A percentile compares a stretch with the other conserved stretches of the same genome.
These are phyloP conservation scores for Phytophthora pseudosyringae DNA, from an alignment of 352 stramenopile genomes.

Conservation along the genomic window DNA sequence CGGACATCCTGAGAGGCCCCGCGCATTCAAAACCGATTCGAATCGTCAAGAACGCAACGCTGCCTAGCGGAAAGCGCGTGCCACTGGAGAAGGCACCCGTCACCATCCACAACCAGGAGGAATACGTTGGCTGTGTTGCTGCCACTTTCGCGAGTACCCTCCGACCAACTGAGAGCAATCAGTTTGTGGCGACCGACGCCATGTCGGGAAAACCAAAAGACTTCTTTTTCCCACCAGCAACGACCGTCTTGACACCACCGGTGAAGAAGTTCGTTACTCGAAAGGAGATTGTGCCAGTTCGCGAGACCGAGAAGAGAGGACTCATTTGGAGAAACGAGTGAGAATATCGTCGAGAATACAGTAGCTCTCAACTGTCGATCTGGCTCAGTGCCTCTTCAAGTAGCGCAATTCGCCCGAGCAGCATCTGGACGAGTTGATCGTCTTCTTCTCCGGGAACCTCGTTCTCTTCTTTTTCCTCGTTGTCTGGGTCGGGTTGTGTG, in stretches of 20 bases:
- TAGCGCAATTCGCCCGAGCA: slow-evolving; percentile 47
- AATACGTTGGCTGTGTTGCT: slow-evolving; percentile 59
- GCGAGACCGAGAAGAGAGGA: slow-evolving; percentile 43
- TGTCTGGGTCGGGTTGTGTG: slow-evolving; percentile 6
- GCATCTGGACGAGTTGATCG: slow-evolving; percentile 52
- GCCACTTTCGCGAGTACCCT: slow-evolving; percentile 61
- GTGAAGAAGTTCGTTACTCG: slow-evolving; percentile 70
- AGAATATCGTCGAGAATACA: slow-evolving; percentile 10
- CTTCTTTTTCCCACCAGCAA: slow-evolving; percentile 69
- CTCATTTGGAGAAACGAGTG: slow-evolving; percentile 64
- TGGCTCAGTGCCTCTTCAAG: slow-evolving; percentile 51
- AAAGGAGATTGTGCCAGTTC: slow-evolving; percentile 50
- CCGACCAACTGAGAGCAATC: slow-evolving; percentile 38
- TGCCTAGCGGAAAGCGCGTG: slow-evolving; percentile 80
- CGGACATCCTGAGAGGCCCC: slow-evolving; percentile 69
- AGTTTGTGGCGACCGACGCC: slow-evolving; percentile 47
- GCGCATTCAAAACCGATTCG: slow-evolving; percentile 69
- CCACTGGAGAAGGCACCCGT: slow-evolving; percentile 63
- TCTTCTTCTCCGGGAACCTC: slow-evolving; percentile 26
- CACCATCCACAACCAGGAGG: slow-evolving; percentile 73
- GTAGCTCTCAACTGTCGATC: slow-evolving; percentile 30
- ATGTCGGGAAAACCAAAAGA: slow-evolving; percentile 50
- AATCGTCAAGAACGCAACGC: slow-evolving; percentile 77
- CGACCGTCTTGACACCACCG: slow-evolving; percentile 55
- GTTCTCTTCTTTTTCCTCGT: slow-evolving; percentile 22